These are phyloP conservation scores for Pseudocercospora ulei DNA, from an alignment of 2,329 filamentous ascomycete species.

Conservation along the genomic window DNA sequence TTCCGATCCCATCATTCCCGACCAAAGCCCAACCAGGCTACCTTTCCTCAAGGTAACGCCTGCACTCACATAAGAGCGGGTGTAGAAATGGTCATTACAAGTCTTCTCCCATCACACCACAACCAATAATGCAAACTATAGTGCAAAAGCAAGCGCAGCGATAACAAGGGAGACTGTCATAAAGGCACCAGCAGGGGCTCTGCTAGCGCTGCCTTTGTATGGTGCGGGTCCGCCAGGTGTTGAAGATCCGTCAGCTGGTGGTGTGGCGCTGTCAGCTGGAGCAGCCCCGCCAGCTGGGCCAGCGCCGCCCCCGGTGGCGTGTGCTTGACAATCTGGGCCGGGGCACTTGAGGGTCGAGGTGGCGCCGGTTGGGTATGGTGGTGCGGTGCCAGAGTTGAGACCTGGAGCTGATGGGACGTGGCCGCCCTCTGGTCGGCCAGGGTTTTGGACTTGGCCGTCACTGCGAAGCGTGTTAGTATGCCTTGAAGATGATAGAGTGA, in stretches of 20 bases:
- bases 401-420: conserved; percentile 14
- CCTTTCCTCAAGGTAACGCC: too few relatives aligned
- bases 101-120: too few relatives aligned
- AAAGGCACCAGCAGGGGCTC: conserved; percentile 14
- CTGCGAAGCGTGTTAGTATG: neutral
- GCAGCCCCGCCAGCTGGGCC: conserved; percentile 10
- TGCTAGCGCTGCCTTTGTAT: conserved; percentile 18
- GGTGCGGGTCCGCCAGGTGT: conserved; percentile 16
- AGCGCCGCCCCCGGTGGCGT: conserved; percentile 19
- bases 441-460: conserved; percentile 5
- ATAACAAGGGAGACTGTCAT: conserved; percentile 19
- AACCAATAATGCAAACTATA: too few relatives aligned
- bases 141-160: conserved; percentile 23
- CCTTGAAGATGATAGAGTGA: too few relatives aligned
- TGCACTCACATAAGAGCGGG: too few relatives aligned
- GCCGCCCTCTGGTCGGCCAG: conserved; percentile 5
- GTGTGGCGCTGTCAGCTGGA: conserved; percentile 8
- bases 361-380: conserved; percentile 20
- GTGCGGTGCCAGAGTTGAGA: conserved; percentile 6
- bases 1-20: too few relatives aligned
- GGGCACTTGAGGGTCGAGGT: conserved; percentile 21
- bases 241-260: conserved; percentile 1
- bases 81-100: too few relatives aligned
- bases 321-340: conserved; percentile 25
- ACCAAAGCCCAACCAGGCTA: too few relatives aligned